These are phyloP conservation scores for Onygena corvina DNA, from an alignment of 2,329 filamentous ascomycete species.

Conservation along the genomic window DNA sequence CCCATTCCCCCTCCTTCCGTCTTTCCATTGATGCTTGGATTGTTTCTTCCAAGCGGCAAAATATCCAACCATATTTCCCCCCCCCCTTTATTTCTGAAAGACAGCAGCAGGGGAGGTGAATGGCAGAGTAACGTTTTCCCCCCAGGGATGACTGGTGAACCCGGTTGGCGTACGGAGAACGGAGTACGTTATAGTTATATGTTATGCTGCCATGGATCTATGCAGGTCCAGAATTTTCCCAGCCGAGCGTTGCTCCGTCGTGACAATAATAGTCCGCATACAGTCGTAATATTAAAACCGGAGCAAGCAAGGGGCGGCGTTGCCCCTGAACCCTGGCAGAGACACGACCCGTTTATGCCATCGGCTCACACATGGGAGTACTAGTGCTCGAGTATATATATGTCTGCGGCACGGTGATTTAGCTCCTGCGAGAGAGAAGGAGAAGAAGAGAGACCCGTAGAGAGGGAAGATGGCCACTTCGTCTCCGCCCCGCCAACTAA, in stretches of 20 bases:
- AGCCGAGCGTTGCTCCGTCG: neutral
- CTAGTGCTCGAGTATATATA: constrained; percentile 1
- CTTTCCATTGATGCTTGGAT: too few relatives aligned
- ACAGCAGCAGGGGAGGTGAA: neutral
- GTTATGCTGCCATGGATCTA: constrained; percentile 2
- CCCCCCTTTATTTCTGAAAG: too few relatives aligned
- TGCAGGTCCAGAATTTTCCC: neutral
- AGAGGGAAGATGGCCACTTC: neutral
- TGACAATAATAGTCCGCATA: neutral
- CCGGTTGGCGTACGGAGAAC: neutral
- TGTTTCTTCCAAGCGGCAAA: too few relatives aligned
- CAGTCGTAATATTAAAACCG: constrained; percentile 6
- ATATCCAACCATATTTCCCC: too few relatives aligned
- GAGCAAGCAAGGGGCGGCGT: neutral
- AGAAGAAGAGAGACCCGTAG: neutral
- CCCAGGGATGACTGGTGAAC: neutral
- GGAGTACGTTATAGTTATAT: neutral
- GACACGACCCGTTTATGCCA: neutral
- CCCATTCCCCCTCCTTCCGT: neutral
- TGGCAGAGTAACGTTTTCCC: too few relatives aligned
- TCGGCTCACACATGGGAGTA: neutral
- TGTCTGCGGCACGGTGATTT: neutral
- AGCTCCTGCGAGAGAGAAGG: neutral
- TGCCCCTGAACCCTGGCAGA: constrained; percentile 3
- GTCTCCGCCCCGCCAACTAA: constrained; percentile 7